Conservation (phyloP, 2,329 filamentous ascomycete genomes). For the Penicillium aurantiogriseum region DNA sequence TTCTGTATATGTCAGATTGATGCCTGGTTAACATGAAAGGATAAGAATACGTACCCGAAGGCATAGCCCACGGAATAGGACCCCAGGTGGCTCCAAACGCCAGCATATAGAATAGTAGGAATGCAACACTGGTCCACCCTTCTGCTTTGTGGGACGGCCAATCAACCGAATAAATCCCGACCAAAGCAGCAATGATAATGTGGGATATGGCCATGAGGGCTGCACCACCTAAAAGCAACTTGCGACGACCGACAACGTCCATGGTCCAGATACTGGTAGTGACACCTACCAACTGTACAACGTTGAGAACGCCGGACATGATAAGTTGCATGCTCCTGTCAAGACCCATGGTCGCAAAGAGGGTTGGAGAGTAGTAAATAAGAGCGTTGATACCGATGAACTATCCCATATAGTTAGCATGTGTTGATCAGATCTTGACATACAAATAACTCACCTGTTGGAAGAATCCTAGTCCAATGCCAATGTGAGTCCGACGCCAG, state of each 20-base stretch:
- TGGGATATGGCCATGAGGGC: constrained; percentile 49
- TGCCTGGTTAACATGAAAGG: neutral
- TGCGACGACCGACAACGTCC: constrained; percentile 49
- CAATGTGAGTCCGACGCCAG: constrained; percentile 53
- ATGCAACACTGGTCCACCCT: constrained; percentile 58
- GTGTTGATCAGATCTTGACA: neutral
- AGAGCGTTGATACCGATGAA: constrained; percentile 57
- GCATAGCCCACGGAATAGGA: constrained; percentile 48
- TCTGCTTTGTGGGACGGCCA: constrained; percentile 53
- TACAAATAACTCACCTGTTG: constrained; percentile 44
- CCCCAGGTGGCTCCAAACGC: constrained; percentile 62
- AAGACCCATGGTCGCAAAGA: constrained; percentile 54
- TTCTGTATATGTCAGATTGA: constrained; percentile 47
- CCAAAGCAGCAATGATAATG: constrained; percentile 54
- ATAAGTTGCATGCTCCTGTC: constrained; percentile 49
- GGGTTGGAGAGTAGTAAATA: constrained; percentile 60
- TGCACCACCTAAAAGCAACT: constrained; percentile 47
- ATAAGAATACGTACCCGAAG: constrained; percentile 29
- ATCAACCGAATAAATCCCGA: constrained; percentile 52
- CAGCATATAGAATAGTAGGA: constrained; percentile 63
- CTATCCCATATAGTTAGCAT: constrained; percentile 19
- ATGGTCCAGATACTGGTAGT: constrained; percentile 50
- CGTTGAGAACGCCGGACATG: constrained; percentile 55
- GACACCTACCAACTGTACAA: constrained; percentile 50
- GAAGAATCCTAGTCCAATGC: constrained; percentile 57